A percentile compares a stretch with the other conserved stretches of the same genome.
Conservation (phyloP, 805 yeast species). For the Blastobotrys robertii region DNA sequence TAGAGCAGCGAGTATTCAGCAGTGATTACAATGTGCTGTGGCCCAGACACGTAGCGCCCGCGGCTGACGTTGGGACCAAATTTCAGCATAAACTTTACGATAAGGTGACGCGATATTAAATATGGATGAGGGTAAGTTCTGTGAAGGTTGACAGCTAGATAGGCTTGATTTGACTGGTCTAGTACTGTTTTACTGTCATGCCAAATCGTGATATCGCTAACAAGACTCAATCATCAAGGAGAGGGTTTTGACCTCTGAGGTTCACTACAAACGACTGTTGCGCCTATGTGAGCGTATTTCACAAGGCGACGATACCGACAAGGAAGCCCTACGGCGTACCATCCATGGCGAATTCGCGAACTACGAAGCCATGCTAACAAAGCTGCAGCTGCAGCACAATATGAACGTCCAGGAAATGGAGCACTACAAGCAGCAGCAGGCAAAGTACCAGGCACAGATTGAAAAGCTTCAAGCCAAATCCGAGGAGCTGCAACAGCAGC, state of each 20-base stretch:
- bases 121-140: neutral
- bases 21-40: no score
- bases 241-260: constrained; percentile 15
- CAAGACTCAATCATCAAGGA: constrained; percentile 11
- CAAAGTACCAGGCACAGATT: constrained; percentile 7
- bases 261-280: constrained; percentile 11
- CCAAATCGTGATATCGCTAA: no score
- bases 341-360: constrained; percentile 11
- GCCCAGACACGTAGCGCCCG: neutral
- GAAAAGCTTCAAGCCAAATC: constrained; percentile 10
- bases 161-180: no score
- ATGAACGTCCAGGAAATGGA: constrained; percentile 15
- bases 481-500: constrained; percentile 12
- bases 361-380: constrained; percentile 10
- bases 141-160: neutral
- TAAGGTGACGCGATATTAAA: neutral
- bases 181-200: no score
- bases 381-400: constrained; percentile 17
- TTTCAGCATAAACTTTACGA: neutral
- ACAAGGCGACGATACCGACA: neutral
- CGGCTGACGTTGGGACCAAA: neutral
- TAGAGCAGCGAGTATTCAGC: neutral
- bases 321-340: neutral
- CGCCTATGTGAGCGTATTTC: constrained; percentile 6
- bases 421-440: constrained; percentile 14